Evolutionary conservation across 352 stramenopile genomes (phyloP).

Genomic region (Phytophthora nicotianae): DNA sequence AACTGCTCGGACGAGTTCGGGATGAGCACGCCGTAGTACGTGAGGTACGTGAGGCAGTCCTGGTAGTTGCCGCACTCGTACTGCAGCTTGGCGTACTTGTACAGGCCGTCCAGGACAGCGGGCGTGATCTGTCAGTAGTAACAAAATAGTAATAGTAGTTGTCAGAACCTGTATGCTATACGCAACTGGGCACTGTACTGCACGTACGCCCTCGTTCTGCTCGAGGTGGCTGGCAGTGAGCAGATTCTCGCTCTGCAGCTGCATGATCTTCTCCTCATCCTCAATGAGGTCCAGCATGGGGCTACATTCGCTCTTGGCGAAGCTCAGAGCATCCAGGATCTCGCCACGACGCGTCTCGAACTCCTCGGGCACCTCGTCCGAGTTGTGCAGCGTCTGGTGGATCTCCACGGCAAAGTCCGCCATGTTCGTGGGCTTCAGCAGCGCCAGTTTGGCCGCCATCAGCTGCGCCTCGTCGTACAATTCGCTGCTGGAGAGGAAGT

Average conservation of each 20-base stretch:
- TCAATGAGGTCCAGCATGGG: slow-evolving; percentile 84
- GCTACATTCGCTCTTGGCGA: slow-evolving; percentile 75
- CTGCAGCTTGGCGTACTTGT: slow-evolving; percentile 96
- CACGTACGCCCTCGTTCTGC: slow-evolving; percentile 78
- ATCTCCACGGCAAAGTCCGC: slow-evolving; percentile 97
- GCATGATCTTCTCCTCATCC: slow-evolving; percentile 88
- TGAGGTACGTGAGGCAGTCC: slow-evolving; percentile 89
- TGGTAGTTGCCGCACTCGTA: slow-evolving; percentile 98
- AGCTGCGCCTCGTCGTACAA: slow-evolving; percentile 93
- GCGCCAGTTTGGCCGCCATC: slow-evolving; percentile 89
- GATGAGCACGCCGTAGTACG: slow-evolving; percentile 90
- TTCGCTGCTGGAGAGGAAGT: slow-evolving; percentile 92
- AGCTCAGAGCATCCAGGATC: slow-evolving; percentile 79
- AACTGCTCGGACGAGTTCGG: slow-evolving; percentile 87
- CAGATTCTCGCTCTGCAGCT: slow-evolving; percentile 83
- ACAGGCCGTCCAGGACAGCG: slow-evolving; percentile 90
- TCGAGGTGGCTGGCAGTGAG: slow-evolving; percentile 82
- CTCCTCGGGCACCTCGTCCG: slow-evolving; percentile 72
- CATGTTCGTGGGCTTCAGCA: slow-evolving; percentile 96
- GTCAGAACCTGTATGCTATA: background rate
- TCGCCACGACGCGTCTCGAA: slow-evolving; percentile 83
- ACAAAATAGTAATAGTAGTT: background rate
- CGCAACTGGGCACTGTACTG: background rate
- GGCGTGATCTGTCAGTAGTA: slow-evolving; percentile 73
- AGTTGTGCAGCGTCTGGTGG: slow-evolving; percentile 91